Evolutionary conservation across 306 rosid species (phyloP), one percentile per base, ranked within the genome.

Genomic region (Malus orientalis): DNA sequence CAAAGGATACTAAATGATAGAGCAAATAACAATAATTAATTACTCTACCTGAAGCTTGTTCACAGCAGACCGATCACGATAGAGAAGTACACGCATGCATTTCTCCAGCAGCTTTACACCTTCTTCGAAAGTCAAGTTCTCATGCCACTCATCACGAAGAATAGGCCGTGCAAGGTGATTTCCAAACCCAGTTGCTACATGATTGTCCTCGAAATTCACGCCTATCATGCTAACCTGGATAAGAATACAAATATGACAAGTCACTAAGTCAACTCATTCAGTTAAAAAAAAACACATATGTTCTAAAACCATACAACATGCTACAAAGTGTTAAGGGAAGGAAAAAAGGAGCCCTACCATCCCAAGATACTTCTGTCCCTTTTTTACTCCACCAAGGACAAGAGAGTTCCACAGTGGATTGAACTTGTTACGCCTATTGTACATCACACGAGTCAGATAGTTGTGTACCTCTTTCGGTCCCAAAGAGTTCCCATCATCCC

Each of bases 81-180:
- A 95, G 13, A 95, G 88, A 58, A 95, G 97, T 57, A 95, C 97
- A 38, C 97, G 90, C 97, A 95, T 95, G 88, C 99, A 95, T 76
- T 95, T 95, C 89, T 92, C 99, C 69, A 95, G 87, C 72, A 95
- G 79, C 86, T 88, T 91, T 76, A 95, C 92, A 4, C 90, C 99
- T 67, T 92, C 99, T 89, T 90, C 99, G 54, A 88, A 90, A 75
- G 91, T 88, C 89, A 95, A 84, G 74, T 90, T 82, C 71, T 88
- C 97, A 73, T 86, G 91, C 99, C 99, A 95, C 85, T 92, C 99
- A 12, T 90, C 99, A 61, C 97, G 99, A 66, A 92, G 99, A 85
- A 95, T 88, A 59, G 99, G 99, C 64, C 97, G 87, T 61, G 99
- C 97, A 69, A 95, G 97, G 77, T 95, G 99, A 78, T 92, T 92